Percentiles rank a stretch among this genome's conserved stretches.
Evolutionary conservation across 352 stramenopile genomes (phyloP).

Genomic region (Globisporangium cylindrosporum): DNA sequence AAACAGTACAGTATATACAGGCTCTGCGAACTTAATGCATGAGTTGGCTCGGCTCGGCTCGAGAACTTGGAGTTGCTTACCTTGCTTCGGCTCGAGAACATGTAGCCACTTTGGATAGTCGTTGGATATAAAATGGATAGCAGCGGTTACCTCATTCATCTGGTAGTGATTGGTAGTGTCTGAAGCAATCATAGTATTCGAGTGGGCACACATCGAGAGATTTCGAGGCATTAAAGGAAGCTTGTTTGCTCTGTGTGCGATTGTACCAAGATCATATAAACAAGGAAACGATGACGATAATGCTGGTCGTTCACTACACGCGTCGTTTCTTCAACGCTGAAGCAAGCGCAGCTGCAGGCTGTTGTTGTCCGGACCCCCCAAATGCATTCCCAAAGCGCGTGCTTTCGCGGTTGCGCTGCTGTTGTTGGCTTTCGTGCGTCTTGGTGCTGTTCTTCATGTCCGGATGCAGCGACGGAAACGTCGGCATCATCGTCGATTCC

Average conservation of each 20-base stretch:
- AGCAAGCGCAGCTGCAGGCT: background rate
- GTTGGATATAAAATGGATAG: background rate
- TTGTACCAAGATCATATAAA: too few relatives aligned
- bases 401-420: slow-evolving; percentile 10
- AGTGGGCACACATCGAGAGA: background rate
- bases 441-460: slow-evolving; percentile 28
- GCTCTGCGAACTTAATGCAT: too few relatives aligned
- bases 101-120: background rate
- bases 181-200: background rate
- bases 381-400: slow-evolving; percentile 17
- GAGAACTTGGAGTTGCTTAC: too few relatives aligned
- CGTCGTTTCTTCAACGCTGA: slow-evolving; percentile 16
- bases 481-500: slow-evolving; percentile 59
- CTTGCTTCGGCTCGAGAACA: too few relatives aligned
- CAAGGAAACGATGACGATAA: background rate
- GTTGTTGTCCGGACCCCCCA: background rate
- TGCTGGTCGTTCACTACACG: slow-evolving; percentile 2
- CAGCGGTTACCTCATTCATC: background rate
- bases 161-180: background rate
- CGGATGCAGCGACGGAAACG: slow-evolving; percentile 52
- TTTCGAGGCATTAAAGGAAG: background rate
- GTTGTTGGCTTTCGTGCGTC: background rate
- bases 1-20: background rate
- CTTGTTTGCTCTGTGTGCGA: too few relatives aligned
- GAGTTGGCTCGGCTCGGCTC: too few relatives aligned